These are phyloP conservation scores for Sphagnurus paluster DNA, from an alignment of 1,284 basidiomycete species.

Conservation along the genomic window DNA sequence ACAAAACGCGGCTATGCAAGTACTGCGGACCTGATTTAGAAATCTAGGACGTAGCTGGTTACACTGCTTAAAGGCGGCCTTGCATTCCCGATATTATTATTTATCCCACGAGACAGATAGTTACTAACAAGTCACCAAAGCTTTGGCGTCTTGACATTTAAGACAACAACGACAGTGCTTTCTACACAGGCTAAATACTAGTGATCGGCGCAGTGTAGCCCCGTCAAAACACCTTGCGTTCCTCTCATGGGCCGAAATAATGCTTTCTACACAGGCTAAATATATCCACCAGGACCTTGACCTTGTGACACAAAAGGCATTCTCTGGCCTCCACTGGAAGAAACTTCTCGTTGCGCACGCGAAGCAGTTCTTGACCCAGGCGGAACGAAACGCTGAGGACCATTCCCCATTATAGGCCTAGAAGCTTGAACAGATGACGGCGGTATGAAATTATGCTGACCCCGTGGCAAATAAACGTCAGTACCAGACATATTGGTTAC, in stretches of 20 bases:
- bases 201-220: too few relatives aligned
- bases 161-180: too few relatives aligned
- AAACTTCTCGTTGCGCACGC: conserved; percentile 22
- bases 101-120: too few relatives aligned
- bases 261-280: conserved; percentile 1
- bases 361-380: conserved; percentile 29
- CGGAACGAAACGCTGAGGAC: conserved; percentile 25
- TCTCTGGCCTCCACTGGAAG: conserved; percentile 39
- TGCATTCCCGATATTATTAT: too few relatives aligned
- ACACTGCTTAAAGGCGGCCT: too few relatives aligned
- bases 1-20: too few relatives aligned
- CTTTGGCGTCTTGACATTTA: too few relatives aligned
- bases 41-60: too few relatives aligned
- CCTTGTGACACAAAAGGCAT: conserved; percentile 45
- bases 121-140: too few relatives aligned
- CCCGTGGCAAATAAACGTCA: conserved; percentile 14
- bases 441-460: conserved; percentile 13
- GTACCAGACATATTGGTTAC: conserved; percentile 7
- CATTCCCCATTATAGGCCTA: conserved; percentile 14
- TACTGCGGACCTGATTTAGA: background rate
- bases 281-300: conserved; percentile 25
- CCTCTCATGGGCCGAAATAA: too few relatives aligned
- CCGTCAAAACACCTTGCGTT: too few relatives aligned
- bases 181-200: too few relatives aligned
- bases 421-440: conserved; percentile 15